These are phyloP conservation scores for Berkeleyomyces rouxiae DNA, from an alignment of 2,329 filamentous ascomycete species.

Conservation along the genomic window DNA sequence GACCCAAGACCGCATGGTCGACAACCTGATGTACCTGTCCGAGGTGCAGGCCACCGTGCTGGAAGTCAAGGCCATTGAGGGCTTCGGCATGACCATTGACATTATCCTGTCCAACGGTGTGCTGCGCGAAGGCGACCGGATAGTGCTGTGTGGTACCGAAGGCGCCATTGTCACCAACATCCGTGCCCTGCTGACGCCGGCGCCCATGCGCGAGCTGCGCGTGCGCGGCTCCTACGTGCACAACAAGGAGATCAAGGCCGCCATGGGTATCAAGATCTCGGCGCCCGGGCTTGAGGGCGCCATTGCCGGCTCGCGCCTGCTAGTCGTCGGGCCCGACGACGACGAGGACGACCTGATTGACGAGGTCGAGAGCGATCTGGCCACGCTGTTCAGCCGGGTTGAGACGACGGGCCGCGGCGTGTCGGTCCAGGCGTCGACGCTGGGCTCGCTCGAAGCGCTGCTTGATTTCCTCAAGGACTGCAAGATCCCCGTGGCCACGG, in stretches of 20 bases:
- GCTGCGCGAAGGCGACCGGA: conserved; percentile 79
- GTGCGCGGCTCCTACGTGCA: conserved; percentile 94
- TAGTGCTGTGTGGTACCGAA: conserved; percentile 92
- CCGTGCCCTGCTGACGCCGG: conserved; percentile 80
- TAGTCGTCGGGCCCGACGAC: conserved; percentile 87
- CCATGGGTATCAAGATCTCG: conserved; percentile 96
- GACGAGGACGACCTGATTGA: conserved; percentile 95
- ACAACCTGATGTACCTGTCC: conserved; percentile 92
- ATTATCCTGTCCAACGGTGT: conserved; percentile 94
- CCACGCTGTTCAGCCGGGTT: conserved; percentile 77
- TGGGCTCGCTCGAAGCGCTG: conserved; percentile 88
- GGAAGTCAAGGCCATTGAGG: conserved; percentile 97
- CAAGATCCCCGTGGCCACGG: conserved; percentile 95
- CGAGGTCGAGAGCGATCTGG: conserved; percentile 89
- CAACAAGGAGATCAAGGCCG: conserved; percentile 98
- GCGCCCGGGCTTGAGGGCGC: conserved; percentile 90
- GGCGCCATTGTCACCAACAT: conserved; percentile 92
- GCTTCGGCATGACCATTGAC: conserved; percentile 96
- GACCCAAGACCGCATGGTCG: conserved; percentile 94
- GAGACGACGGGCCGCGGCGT: conserved; percentile 88
- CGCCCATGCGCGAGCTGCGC: conserved; percentile 81
- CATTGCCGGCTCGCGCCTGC: conserved; percentile 85
- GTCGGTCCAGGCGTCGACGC: conserved; percentile 89
- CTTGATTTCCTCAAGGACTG: conserved; percentile 89
- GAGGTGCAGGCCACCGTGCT: conserved; percentile 96